Percentiles rank a stretch among this genome's conserved stretches.
Evolutionary conservation across 495 filamentous ascomycete species (phyloP).

Genomic region (Tuber borchii): DNA sequence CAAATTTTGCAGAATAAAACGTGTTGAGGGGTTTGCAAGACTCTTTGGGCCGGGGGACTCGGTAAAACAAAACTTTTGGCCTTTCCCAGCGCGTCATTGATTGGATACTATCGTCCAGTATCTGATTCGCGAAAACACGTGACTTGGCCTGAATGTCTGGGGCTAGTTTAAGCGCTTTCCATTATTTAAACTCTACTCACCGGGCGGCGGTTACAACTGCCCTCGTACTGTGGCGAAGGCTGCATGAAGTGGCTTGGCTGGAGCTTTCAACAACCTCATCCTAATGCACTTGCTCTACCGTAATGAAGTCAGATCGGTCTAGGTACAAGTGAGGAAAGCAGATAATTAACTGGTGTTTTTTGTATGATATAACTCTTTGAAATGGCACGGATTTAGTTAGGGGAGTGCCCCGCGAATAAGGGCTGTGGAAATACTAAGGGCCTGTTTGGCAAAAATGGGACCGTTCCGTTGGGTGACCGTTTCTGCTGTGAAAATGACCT

Average conservation of each 20-base stretch:
- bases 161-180: background rate
- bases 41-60: no score
- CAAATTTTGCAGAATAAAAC: background rate
- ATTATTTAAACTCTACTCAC: background rate
- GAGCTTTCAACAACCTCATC: background rate
- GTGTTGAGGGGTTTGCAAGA: background rate
- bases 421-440: background rate
- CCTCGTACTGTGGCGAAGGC: background rate
- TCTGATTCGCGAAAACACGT: background rate
- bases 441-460: no score
- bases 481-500: no score
- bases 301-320: background rate
- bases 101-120: background rate
- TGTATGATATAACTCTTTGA: background rate
- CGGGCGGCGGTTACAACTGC: background rate
- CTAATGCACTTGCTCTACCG: background rate
- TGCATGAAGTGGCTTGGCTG: slow-evolving; percentile 1
- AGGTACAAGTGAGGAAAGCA: background rate
- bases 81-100: background rate
- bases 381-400: background rate
- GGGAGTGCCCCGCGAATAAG: background rate
- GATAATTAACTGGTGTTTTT: background rate
- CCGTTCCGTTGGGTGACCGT: no score
- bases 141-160: background rate
- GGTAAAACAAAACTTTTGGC: background rate